Evolutionary conservation across 2,329 filamentous ascomycete genomes (phyloP), one percentile per base, ranked within the genome.

Genomic region (Thelonectria blattea): DNA sequence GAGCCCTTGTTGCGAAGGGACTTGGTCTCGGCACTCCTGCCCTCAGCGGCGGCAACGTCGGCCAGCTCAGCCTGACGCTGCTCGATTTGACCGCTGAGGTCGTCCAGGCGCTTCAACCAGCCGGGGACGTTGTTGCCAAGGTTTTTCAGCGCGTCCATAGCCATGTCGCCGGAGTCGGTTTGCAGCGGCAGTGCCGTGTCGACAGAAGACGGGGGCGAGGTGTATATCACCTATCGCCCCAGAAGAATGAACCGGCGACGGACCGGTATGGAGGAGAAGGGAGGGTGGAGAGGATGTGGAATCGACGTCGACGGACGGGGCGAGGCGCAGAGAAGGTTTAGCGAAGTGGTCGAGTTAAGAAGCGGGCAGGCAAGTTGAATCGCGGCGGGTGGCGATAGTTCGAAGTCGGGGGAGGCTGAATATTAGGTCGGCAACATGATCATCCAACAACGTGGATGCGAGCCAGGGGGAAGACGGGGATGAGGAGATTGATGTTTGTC

Each of bases 11-110:
- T 83, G 57, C 80, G 77, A 15, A 85, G 67, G 3, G 82, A 83
- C 58, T 74, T 78, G 41, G 75, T 72, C 46, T 75, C 71, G 32
- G 69, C 52, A 34, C 57, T 68, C 52, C 67, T 69, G n/a, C 66
- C 62, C 43, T 71, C 67, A 14, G 66, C 64, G 45, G 69, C 67
- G 42, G 73, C 76, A 57, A 84, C 72, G 58, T 79, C 78, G 37
- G 85, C 86, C 57, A 89, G 78, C 69, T 88, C 85, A 52, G 78
- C 75, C 76, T 89, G 87, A 60, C 87, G 85, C 69, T 83, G 78
- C 60, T 85, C 81, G 60, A 89, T 87, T 72, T 89, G 83, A 60
- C 79, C 78, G 69, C 81, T 87, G 58, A 89, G 80, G 52, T 87
- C 83, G 62, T 88, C 83, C 46, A 89, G 80, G 20, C 84, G 81